A percentile compares a stretch with the other conserved stretches of the same genome.
Evolutionary conservation across 202 grass and related monocot species (phyloP).

Genomic region (Dendrocalamus latiflorus): DNA sequence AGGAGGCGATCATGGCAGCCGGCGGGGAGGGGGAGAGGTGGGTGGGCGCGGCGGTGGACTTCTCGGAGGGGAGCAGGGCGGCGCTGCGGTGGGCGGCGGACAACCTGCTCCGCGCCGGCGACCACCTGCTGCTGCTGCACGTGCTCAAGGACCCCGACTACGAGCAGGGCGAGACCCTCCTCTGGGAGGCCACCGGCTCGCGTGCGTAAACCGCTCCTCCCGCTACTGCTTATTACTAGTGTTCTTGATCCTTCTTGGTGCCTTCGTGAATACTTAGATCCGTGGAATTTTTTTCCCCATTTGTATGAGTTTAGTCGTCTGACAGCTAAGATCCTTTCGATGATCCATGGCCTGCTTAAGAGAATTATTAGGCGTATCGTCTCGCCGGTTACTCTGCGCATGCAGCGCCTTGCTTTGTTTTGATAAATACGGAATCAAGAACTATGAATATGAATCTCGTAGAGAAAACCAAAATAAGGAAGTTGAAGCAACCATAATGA

Average conservation of each 20-base stretch:
- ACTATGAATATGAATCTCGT: too few relatives aligned
- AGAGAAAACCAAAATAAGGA: too few relatives aligned
- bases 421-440: too few relatives aligned
- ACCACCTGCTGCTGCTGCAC: constrained; percentile 75
- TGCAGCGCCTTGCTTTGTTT: not conserved
- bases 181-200: constrained; percentile 76
- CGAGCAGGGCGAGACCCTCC: too few relatives aligned
- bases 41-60: constrained; percentile 66
- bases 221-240: not conserved
- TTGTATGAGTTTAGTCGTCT: not conserved
- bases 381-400: not conserved
- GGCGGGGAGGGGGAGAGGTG: constrained; percentile 34
- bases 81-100: constrained; percentile 80
- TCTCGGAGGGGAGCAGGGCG: constrained; percentile 71
- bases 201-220: constrained; percentile 23
- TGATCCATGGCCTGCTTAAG: not conserved
- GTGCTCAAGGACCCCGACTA: constrained; percentile 69
- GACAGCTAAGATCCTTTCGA: not conserved
- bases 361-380: too few relatives aligned
- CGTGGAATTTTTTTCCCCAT: not conserved
- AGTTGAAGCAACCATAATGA: too few relatives aligned
- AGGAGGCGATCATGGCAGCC: constrained; percentile 10
- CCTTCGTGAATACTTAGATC: not conserved
- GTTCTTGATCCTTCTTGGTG: not conserved
- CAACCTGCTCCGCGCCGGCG: constrained; percentile 63